Base-by-base conservation (phyloP, 2,329 filamentous ascomycete genomes). In the Arthrocladium fulminans region DNA sequence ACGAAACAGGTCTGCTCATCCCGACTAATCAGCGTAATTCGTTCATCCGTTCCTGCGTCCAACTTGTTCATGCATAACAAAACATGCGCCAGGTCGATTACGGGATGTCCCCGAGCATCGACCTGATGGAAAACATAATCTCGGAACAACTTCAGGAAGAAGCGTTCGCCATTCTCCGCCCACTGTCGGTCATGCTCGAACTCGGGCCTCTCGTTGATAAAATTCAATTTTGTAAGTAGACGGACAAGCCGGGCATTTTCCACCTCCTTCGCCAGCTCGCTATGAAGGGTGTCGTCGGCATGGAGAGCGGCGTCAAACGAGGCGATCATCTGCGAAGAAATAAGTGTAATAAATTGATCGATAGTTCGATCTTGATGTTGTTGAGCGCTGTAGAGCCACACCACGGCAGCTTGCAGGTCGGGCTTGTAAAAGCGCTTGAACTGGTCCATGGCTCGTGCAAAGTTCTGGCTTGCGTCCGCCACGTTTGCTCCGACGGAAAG, bases 41-140 rank as follows among this genome's bases (percentile, higher is more conserved):
- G 85, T 66, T 98, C 92, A 22, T 94, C 88, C 2, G 79, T 80
- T 0, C 89, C 92, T 0, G 88, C 86, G 67, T 98, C 92, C 46
- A 98, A 73, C 64, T 95, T 96, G 69, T 94, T 96, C 57, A 98
- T 68, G 61, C 84, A 90, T 22, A 77, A 79, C 39, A 98, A 66
- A 54, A 97, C 87, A 68, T 97, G 89, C 2, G 85, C 90, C 50
- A 96, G 72, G 62, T 96, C 86, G 3, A 94, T 74, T 1, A 89
- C 83, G 0, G 92, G 85, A 46, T 86, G 84, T 12, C 88, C 88
- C 49, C 87, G 81, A 24, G 79, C 77, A 63, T 97, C 88, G 10
- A 96, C 88, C 61, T 94, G 89, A 65, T 98, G 92, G 68, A 97
- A 98, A 34, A 96, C 87, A 60, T 94, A 97, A 67, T 98, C 92